phyloP scores from a whole-genome alignment of 352 stramenopile genomes.

The Plasmopara viticola region DNA sequence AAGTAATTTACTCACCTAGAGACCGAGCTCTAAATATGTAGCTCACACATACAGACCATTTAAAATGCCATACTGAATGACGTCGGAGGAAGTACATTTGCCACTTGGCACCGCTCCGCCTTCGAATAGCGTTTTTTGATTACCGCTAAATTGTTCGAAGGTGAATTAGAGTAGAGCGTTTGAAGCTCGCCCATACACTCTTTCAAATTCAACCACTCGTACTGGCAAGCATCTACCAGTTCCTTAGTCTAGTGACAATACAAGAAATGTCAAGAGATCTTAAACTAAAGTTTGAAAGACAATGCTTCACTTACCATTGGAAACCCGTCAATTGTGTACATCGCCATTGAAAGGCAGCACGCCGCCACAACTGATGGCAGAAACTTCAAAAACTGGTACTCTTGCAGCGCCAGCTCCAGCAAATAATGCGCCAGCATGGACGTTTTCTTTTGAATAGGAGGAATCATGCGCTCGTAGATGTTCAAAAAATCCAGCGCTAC shows the following conservation, averaged over 20 bases:
- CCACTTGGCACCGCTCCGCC: constrained; percentile 73
- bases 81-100: constrained; percentile 56
- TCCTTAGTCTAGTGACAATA: constrained; percentile 54
- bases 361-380: constrained; percentile 79
- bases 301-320: constrained; percentile 49
- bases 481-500: constrained; percentile 85
- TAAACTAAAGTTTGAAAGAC: not conserved
- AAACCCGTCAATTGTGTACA: constrained; percentile 80
- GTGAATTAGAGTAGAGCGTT: constrained; percentile 73
- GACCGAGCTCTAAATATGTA: constrained; percentile 51
- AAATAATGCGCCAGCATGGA: constrained; percentile 87
- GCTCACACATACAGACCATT: constrained; percentile 35
- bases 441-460: constrained; percentile 76
- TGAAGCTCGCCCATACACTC: constrained; percentile 80
- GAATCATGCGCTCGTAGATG: constrained; percentile 86
- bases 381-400: constrained; percentile 85
- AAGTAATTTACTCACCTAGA: constrained; percentile 23
- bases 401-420: constrained; percentile 80
- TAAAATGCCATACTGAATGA: constrained; percentile 84
- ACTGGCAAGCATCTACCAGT: constrained; percentile 71
- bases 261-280: constrained; percentile 4
- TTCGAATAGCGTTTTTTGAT: constrained; percentile 89
- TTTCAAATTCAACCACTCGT: constrained; percentile 70
- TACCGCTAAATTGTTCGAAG: constrained; percentile 76
- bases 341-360: constrained; percentile 80